Evolutionary conservation across 1,284 basidiomycete species (phyloP).

Genomic region (Mycena sp.): DNA sequence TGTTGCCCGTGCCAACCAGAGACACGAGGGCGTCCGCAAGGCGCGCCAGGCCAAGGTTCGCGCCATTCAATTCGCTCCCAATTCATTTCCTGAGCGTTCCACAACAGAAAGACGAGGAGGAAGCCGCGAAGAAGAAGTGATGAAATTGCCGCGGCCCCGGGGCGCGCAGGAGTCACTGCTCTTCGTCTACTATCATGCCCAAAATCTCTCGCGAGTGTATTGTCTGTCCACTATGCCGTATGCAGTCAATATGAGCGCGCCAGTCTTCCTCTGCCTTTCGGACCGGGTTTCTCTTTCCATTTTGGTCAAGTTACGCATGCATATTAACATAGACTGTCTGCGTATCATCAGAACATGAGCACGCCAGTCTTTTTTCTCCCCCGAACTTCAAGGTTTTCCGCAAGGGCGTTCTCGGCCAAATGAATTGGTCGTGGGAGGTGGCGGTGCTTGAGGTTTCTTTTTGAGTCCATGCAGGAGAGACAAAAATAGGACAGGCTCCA

Average conservation of each 20-base stretch:
- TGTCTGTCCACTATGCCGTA: constrained; percentile 27
- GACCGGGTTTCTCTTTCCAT: too few relatives aligned
- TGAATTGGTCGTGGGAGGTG: too few relatives aligned
- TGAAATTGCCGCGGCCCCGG: constrained; percentile 5
- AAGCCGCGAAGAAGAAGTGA: constrained; percentile 89
- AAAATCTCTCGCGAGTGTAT: constrained; percentile 40
- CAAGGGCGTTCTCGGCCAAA: too few relatives aligned
- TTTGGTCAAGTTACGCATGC: too few relatives aligned
- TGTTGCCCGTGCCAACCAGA: constrained; percentile 82
- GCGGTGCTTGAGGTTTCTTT: too few relatives aligned
- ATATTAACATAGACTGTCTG: too few relatives aligned
- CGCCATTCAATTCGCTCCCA: constrained; percentile 25
- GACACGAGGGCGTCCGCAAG: constrained; percentile 91
- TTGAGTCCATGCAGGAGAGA: too few relatives aligned
- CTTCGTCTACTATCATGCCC: constrained; percentile 20
- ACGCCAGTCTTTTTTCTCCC: too few relatives aligned
- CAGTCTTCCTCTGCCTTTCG: not conserved
- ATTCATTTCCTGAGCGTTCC: constrained; percentile 9
- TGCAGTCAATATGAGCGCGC: constrained; percentile 28
- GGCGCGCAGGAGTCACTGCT: too few relatives aligned
- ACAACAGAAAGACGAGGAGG: constrained; percentile 88
- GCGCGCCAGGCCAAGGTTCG: constrained; percentile 80
- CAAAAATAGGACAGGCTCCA: too few relatives aligned
- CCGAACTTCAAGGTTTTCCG: too few relatives aligned
- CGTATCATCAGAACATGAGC: too few relatives aligned